Evolutionary conservation across 129 eudicot species (phyloP).

Genomic region (Artemisia annua): DNA sequence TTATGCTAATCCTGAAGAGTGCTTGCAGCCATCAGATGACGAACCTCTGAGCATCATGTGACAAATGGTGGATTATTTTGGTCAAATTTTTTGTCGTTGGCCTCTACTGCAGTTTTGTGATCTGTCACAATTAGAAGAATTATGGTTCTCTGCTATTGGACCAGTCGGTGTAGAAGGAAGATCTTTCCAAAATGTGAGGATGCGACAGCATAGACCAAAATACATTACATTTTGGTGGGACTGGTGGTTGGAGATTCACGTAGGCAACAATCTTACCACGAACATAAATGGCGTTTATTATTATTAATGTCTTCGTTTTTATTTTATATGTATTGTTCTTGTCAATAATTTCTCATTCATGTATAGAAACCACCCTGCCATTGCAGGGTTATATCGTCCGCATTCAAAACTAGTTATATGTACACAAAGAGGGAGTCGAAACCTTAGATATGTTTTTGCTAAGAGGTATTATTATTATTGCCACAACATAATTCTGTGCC

Average conservation of each 20-base stretch:
- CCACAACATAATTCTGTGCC: no score
- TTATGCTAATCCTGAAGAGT: constrained; percentile 89
- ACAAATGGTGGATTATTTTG: constrained; percentile 11
- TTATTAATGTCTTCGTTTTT: constrained; percentile 11
- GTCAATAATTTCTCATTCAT: constrained; percentile 35
- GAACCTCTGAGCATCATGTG: constrained; percentile 45
- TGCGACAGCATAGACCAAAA: not conserved
- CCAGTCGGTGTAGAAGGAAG: constrained; percentile 13
- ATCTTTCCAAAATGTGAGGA: constrained; percentile 15
- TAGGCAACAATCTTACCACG: constrained; percentile 23
- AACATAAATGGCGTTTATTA: constrained; percentile 23
- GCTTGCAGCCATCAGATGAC: constrained; percentile 64
- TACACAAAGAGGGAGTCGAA: constrained; percentile 15
- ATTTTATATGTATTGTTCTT: constrained; percentile 27
- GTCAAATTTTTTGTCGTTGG: not conserved
- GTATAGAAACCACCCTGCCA: constrained; percentile 41
- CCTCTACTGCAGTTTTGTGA: not conserved
- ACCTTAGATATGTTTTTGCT: constrained; percentile 14
- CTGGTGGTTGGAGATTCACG: constrained; percentile 17
- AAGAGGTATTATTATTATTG: not conserved
- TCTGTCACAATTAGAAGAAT: not conserved
- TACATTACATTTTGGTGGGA: constrained; percentile 19
- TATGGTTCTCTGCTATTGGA: constrained; percentile 13
- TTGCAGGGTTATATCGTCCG: constrained; percentile 25
- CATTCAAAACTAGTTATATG: constrained; percentile 17